phyloP scores from a whole-genome alignment of 257 asterid genomes.

The Solanum chilense region DNA sequence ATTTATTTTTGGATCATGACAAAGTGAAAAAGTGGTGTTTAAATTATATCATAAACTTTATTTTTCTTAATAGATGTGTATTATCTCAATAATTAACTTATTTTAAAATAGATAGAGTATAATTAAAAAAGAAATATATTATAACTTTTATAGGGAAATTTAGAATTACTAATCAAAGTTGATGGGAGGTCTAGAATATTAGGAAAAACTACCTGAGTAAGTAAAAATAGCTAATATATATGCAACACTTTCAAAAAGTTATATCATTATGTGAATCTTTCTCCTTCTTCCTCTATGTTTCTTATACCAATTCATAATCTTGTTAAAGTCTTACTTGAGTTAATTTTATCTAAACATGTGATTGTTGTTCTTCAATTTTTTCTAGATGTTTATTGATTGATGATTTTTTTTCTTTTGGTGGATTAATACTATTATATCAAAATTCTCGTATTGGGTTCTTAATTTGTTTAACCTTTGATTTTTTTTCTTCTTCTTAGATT shows the following conservation, averaged over 20 bases:
- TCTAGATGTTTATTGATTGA: neutral
- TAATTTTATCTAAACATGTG: neutral
- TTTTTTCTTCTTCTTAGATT: neutral
- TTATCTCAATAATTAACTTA: neutral
- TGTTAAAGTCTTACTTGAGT: neutral
- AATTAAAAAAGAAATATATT: too few species aligned
- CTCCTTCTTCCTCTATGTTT: neutral
- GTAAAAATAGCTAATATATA: too few species aligned
- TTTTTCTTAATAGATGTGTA: neutral
- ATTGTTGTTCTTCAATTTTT: too few species aligned
- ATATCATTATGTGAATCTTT: neutral
- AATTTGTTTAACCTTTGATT: too few species aligned
- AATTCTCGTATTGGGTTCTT: neutral
- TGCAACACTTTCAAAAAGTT: neutral
- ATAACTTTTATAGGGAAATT: too few species aligned
- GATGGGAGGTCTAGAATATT: neutral
- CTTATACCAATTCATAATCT: neutral
- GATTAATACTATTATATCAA: too few species aligned
- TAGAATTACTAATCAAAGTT: neutral
- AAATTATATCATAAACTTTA: neutral
- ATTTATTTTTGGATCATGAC: neutral
- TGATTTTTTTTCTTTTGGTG: neutral
- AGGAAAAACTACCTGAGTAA: neutral
- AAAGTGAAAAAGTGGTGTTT: neutral
- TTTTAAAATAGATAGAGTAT: neutral